Evolutionary conservation across 805 yeast genomes (phyloP).

Genomic region (Lipomyces chichibuensis): DNA sequence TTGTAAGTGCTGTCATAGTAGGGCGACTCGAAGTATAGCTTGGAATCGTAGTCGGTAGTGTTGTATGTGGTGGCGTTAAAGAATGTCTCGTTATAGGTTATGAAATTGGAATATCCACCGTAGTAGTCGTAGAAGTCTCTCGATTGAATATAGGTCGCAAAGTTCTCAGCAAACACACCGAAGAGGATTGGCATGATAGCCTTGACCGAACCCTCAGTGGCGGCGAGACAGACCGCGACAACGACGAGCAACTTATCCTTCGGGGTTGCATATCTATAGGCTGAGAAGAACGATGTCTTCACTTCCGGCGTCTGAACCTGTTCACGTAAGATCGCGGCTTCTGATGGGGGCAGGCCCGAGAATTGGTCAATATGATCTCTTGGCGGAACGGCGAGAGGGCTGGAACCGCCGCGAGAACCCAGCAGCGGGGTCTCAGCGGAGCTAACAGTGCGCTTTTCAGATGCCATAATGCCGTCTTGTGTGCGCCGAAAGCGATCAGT

Average conservation of each 20-base stretch:
- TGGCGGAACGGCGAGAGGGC: conserved; percentile 11
- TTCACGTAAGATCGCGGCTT: conserved; percentile 43
- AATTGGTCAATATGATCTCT: conserved; percentile 29
- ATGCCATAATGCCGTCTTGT: too few relatives aligned
- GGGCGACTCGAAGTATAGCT: too few relatives aligned
- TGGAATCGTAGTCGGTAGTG: conserved; percentile 7
- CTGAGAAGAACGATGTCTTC: conserved; percentile 38
- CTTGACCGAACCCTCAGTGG: conserved; percentile 28
- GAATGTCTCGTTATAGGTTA: conserved; percentile 15
- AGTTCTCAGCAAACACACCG: conserved; percentile 46
- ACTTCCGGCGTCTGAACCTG: conserved; percentile 40
- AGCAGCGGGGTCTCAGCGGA: conserved; percentile 21
- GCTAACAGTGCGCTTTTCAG: conserved; percentile 12
- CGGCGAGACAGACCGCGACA: conserved; percentile 28
- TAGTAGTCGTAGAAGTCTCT: conserved; percentile 27
- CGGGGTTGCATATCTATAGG: conserved; percentile 44
- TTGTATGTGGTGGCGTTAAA: conserved; percentile 3
- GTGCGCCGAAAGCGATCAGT: too few relatives aligned
- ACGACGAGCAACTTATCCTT: conserved; percentile 11
- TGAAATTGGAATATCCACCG: conserved; percentile 30
- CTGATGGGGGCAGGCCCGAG: conserved; percentile 40
- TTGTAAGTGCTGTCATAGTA: conserved; percentile 21
- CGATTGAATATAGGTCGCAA: conserved; percentile 41
- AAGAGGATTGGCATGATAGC: conserved; percentile 48
- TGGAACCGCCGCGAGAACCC: neutral